phyloP scores from a whole-genome alignment of 331 rosid genomes.

The Telfairia occidentalis region DNA sequence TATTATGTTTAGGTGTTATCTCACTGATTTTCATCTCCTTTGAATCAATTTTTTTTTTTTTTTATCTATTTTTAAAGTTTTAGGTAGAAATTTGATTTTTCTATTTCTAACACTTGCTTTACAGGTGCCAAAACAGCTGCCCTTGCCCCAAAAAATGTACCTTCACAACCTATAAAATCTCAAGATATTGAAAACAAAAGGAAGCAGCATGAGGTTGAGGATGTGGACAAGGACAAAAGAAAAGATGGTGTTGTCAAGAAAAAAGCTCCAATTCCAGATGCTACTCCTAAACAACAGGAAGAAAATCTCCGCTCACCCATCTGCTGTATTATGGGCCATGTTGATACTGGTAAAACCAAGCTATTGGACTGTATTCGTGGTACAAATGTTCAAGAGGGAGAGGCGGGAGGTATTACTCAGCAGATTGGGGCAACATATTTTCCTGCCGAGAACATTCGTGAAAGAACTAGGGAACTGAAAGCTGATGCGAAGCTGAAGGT shows the following conservation, averaged over 20 bases:
- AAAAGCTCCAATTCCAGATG: conserved; percentile 18
- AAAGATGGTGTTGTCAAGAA: conserved; percentile 20
- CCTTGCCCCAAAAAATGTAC: conserved; percentile 17
- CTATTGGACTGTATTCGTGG: conserved; percentile 87
- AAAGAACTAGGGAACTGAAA: conserved; percentile 83
- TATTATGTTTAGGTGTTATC: not conserved
- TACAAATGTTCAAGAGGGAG: conserved; percentile 96
- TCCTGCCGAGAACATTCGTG: conserved; percentile 83
- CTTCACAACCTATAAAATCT: conserved; percentile 23
- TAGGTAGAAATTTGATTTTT: not conserved
- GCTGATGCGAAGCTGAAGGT: conserved; percentile 91
- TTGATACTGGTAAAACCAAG: conserved; percentile 93
- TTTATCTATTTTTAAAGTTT: not conserved
- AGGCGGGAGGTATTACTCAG: conserved; percentile 99
- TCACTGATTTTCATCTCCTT: not conserved
- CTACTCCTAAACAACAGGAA: conserved; percentile 34
- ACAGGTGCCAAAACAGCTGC: conserved; percentile 20
- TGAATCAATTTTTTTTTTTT: no score
- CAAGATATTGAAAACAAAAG: conserved; percentile 30
- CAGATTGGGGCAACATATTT: conserved; percentile 97
- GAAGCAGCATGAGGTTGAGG: conserved; percentile 24
- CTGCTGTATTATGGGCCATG: conserved; percentile 99
- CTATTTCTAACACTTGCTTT: not conserved
- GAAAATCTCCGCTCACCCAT: conserved; percentile 89
- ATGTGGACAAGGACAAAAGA: conserved; percentile 25